These are phyloP conservation scores for Leccinum boreale DNA, from an alignment of 768 basidiomycete species.

Conservation along the genomic window DNA sequence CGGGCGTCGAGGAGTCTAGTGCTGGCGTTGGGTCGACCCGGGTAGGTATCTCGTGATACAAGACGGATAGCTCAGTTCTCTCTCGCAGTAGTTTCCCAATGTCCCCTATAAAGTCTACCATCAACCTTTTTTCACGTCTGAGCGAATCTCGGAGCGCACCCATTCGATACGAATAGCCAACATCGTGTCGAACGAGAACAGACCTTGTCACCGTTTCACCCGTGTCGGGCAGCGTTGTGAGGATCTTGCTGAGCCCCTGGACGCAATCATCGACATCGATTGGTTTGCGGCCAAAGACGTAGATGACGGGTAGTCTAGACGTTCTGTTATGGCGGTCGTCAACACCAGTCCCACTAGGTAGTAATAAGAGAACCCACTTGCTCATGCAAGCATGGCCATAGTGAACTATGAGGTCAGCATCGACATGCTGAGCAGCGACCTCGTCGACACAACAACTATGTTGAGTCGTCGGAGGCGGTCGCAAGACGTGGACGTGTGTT, in stretches of 20 bases:
- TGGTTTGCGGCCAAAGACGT: constrained; percentile 78
- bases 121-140: not conserved
- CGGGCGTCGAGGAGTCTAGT: not conserved
- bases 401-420: constrained; percentile 89
- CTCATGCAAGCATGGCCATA: constrained; percentile 97
- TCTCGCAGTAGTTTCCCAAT: constrained; percentile 15
- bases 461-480: not conserved
- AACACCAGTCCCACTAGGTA: not conserved
- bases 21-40: constrained; percentile 17
- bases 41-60: constrained; percentile 37
- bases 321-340: constrained; percentile 48
- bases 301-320: constrained; percentile 83
- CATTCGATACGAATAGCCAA: constrained; percentile 66
- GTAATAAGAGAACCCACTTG: constrained; percentile 51
- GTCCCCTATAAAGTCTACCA: constrained; percentile 11
- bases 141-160: constrained; percentile 37
- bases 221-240: constrained; percentile 18
- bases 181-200: constrained; percentile 69
- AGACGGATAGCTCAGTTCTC: constrained; percentile 30
- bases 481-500: not conserved
- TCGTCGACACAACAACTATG: constrained; percentile 93
- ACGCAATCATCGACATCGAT: constrained; percentile 58
- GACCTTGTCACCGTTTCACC: constrained; percentile 16
- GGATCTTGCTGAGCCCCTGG: constrained; percentile 35
- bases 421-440: constrained; percentile 90